Base-by-base conservation (phyloP, 164 flowering plant genomes). In the Stephania japonica region DNA sequence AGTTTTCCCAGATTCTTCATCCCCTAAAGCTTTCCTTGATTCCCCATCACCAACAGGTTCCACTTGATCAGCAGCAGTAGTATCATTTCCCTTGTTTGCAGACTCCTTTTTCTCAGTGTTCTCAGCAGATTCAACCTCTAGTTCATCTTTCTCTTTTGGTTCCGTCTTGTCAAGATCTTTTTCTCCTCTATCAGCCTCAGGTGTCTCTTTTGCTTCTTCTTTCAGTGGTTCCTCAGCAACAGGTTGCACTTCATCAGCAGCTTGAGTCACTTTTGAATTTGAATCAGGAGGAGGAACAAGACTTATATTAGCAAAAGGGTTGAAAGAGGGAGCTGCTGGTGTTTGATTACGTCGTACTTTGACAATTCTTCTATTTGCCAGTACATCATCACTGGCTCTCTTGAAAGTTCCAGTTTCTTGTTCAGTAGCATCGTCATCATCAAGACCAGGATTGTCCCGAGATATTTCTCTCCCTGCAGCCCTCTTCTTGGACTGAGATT, bases 401-500 rank as follows among this genome's bases (percentile, higher is more conserved):
- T 93, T 81, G 82, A 95, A 95, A 67, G 95, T 88, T 69, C 97
- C 97, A 42, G 76, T 69, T 80, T 89, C 97, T 75, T 64, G 87
- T 70, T 89, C 97, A 56, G 82, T 68, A 73, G 80, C 69, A 74
- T 88, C 91, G 12, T 92, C 90, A 69, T 92, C 99, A 79, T 92
- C 99, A 74, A 85, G 91, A 70, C 85, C 93, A 64, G 91, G 94
- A 73, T 89, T 87, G 62, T 94, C 98, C 67, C 87, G 83, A 44
- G 97, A 81, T 56, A 94, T 80, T 74, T 94, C 89, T 76, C 91
- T 87, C 56, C 87, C 94, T 10, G 99, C 99, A 71, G 85, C 88
- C 76, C 99, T 90, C 83, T 94, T 94, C 83, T 91, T 94, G 59
- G 97, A 90, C 80, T 94, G 81, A 73, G 87, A 90, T 72, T 89